Conservation (phyloP, 2,329 filamentous ascomycete species). For the Massarina eburnea region DNA sequence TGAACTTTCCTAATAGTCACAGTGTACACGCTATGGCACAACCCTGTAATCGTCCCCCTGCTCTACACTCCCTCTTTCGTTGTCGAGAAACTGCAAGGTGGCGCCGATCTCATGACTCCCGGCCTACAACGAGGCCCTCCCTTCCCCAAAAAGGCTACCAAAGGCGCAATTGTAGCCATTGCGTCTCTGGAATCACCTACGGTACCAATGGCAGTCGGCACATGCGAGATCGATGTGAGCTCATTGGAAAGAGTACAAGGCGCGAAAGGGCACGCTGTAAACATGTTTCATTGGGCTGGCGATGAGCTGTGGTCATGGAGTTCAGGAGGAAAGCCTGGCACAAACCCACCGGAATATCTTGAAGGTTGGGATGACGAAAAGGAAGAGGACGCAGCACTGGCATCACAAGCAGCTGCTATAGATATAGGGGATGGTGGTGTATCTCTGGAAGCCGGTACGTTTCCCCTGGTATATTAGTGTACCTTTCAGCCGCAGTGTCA, state of each 20-base stretch:
- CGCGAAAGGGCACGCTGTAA: conserved; percentile 64
- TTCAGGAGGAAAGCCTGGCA: conserved; percentile 55
- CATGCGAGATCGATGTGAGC: conserved; percentile 65
- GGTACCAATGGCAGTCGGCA: conserved; percentile 65
- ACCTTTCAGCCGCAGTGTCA: too few relatives aligned
- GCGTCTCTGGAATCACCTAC: conserved; percentile 61
- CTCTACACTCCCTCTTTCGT: conserved; percentile 65
- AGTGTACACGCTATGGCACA: conserved; percentile 69
- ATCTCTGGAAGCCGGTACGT: not conserved
- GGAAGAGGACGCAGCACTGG: conserved; percentile 36
- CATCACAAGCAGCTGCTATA: conserved; percentile 45
- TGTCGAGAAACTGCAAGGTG: conserved; percentile 63
- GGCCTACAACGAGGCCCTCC: conserved; percentile 66
- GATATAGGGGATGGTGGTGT: conserved; percentile 52
- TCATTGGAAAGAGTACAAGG: conserved; percentile 59
- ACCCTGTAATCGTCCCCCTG: conserved; percentile 61
- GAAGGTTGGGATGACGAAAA: conserved; percentile 52
- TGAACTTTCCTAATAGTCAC: conserved; percentile 17
- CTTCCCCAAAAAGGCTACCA: conserved; percentile 61
- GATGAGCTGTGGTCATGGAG: conserved; percentile 71
- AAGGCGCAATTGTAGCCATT: conserved; percentile 64
- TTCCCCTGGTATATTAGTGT: too few relatives aligned
- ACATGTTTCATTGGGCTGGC: conserved; percentile 67
- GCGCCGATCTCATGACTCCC: conserved; percentile 70
- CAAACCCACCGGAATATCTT: conserved; percentile 55